A percentile compares a stretch with the other conserved stretches of the same genome.
These are phyloP conservation scores for Begonia peltatifolia DNA, from an alignment of 306 rosid genomes.

Conservation along the genomic window DNA sequence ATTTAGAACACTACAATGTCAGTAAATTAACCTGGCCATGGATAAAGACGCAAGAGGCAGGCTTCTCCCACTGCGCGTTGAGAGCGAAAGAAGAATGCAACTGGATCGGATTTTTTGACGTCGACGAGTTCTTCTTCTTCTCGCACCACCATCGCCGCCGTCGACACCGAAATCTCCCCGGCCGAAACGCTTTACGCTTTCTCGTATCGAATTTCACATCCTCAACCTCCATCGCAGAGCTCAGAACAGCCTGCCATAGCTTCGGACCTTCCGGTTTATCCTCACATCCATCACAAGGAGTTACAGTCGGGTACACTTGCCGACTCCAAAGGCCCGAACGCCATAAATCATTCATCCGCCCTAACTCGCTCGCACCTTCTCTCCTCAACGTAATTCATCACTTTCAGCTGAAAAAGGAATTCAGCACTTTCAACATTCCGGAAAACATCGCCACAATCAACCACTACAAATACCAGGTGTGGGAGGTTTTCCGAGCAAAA, in stretches of 20 bases:
- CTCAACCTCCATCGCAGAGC: conserved; percentile 39
- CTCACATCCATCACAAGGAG: conserved; percentile 46
- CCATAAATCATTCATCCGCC: conserved; percentile 79
- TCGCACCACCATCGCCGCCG: conserved; percentile 28
- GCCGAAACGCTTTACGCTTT: conserved; percentile 39
- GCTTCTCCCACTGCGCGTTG: conserved; percentile 87
- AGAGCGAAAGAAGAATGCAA: conserved; percentile 70
- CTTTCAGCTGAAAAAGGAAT: conserved; percentile 54
- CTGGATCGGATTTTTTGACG: conserved; percentile 95
- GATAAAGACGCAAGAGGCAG: conserved; percentile 95
- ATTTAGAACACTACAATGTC: conserved; percentile 42
- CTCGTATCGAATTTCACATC: conserved; percentile 43
- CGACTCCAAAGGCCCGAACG: conserved; percentile 53
- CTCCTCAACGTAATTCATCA: conserved; percentile 88
- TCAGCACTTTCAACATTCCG: conserved; percentile 23
- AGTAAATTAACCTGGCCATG: conserved; percentile 78
- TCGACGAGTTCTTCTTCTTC: conserved; percentile 83
- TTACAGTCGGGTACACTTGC: conserved; percentile 79
- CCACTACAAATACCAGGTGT: conserved; percentile 93
- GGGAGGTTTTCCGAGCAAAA: conserved; percentile 76
- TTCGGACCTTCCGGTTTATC: conserved; percentile 89
- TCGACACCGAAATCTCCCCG: conserved; percentile 20
- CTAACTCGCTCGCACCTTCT: conserved; percentile 47
- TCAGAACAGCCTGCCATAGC: conserved; percentile 75
- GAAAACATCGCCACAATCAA: conserved; percentile 44